Evolutionary conservation across 768 basidiomycete species (phyloP).

Genomic region (Termitomyces sp.): DNA sequence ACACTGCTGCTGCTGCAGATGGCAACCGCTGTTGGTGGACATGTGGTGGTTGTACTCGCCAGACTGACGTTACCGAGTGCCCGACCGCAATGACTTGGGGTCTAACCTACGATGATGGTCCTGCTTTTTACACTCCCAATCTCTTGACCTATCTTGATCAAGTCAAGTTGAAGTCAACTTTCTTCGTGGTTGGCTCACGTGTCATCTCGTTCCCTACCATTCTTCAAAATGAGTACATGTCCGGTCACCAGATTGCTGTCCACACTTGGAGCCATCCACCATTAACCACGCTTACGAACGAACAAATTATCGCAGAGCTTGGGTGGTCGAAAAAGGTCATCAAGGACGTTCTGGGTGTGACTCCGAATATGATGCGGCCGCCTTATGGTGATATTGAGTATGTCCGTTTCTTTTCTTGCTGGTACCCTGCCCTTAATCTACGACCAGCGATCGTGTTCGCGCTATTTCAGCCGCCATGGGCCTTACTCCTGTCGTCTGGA

Average conservation of each 20-base stretch:
- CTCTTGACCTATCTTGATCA: conserved; percentile 66
- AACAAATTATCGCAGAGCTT: conserved; percentile 80
- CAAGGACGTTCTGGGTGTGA: conserved; percentile 72
- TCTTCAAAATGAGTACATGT: conserved; percentile 71
- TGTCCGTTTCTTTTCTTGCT: conserved; percentile 13
- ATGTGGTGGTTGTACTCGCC: conserved; percentile 62
- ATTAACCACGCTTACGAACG: conserved; percentile 71
- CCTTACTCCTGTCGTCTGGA: conserved; percentile 82
- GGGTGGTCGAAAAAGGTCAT: conserved; percentile 86
- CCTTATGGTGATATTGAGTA: conserved; percentile 80
- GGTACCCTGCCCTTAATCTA: conserved; percentile 3
- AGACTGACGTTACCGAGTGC: conserved; percentile 71
- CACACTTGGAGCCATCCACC: conserved; percentile 67
- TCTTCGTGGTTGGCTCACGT: conserved; percentile 85
- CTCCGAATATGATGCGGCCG: conserved; percentile 75
- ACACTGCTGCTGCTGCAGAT: conserved; percentile 50
- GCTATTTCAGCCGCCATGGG: conserved; percentile 81
- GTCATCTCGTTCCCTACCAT: conserved; percentile 63
- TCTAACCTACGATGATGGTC: conserved; percentile 72
- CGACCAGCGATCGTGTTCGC: conserved; percentile 72
- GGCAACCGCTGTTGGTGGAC: conserved; percentile 72
- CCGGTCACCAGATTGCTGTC: conserved; percentile 70
- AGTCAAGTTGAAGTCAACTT: conserved; percentile 67
- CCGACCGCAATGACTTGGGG: conserved; percentile 57
- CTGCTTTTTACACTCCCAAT: conserved; percentile 68